phyloP scores from a whole-genome alignment of 352 stramenopile genomes.

The Globisporangium paddicum region DNA sequence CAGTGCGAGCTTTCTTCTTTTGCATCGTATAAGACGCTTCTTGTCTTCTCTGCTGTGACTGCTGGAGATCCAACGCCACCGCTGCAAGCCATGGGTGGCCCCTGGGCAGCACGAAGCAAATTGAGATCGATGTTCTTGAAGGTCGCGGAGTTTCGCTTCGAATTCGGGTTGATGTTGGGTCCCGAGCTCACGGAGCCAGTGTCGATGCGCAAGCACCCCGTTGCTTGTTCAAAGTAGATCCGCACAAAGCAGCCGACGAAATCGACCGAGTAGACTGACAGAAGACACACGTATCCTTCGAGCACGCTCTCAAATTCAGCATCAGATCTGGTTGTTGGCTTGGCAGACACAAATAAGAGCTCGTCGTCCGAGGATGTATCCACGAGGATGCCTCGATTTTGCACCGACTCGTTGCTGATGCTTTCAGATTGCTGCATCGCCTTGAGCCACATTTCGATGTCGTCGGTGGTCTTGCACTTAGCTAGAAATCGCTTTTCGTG shows the following conservation, averaged over 20 bases:
- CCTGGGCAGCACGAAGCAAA: slow-evolving; percentile 22
- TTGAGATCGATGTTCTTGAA: slow-evolving; percentile 67
- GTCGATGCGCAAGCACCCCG: slow-evolving; percentile 60
- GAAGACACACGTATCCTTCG: slow-evolving; percentile 55
- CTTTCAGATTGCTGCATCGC: slow-evolving; percentile 47
- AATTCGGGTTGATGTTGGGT: slow-evolving; percentile 48
- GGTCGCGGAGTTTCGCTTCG: slow-evolving; percentile 43
- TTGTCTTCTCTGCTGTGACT: neutral
- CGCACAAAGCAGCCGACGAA: slow-evolving; percentile 55
- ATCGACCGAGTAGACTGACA: slow-evolving; percentile 74
- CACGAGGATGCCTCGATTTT: slow-evolving; percentile 17
- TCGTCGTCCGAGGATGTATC: slow-evolving; percentile 16
- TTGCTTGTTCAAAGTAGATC: slow-evolving; percentile 69
- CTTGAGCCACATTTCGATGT: slow-evolving; percentile 54
- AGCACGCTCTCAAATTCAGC: slow-evolving; percentile 12
- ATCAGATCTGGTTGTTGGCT: neutral
- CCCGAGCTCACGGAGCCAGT: slow-evolving; percentile 45
- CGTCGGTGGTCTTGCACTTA: slow-evolving; percentile 18
- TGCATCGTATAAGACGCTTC: slow-evolving; percentile 1
- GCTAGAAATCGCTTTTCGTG: slow-evolving; percentile 35
- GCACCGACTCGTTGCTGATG: slow-evolving; percentile 25
- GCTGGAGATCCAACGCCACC: neutral
- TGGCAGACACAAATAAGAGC: slow-evolving; percentile 24
- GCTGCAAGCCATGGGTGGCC: neutral
- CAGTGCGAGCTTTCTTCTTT: slow-evolving; percentile 41